phyloP scores from a whole-genome alignment of 306 rosid genomes.

The Quercus agrifolia region DNA sequence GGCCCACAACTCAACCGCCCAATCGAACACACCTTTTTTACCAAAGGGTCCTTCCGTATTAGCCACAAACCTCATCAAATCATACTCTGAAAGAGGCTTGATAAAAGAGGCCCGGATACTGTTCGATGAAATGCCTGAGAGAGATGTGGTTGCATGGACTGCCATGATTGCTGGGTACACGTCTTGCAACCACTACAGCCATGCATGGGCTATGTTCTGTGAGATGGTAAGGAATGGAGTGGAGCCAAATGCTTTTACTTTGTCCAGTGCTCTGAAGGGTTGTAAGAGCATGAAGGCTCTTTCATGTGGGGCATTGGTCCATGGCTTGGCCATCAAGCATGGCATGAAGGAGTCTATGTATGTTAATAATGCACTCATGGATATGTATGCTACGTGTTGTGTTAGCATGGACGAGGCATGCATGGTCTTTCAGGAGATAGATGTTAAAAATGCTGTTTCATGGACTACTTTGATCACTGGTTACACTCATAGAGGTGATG shows the following conservation, averaged over 20 bases:
- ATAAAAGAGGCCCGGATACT: slow-evolving; percentile 46
- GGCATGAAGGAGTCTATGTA: slow-evolving; percentile 53
- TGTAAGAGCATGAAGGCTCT: slow-evolving; percentile 61
- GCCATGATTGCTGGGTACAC: slow-evolving; percentile 65
- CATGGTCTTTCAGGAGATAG: slow-evolving; percentile 43
- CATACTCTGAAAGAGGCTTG: slow-evolving; percentile 34
- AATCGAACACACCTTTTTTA: slow-evolving; percentile 26
- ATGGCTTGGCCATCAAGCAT: slow-evolving; percentile 48
- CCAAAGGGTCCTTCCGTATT: slow-evolving; percentile 33
- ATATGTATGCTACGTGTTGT: slow-evolving; percentile 63
- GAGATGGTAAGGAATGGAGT: slow-evolving; percentile 47
- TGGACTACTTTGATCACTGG: slow-evolving; percentile 84
- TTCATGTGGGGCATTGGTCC: slow-evolving; percentile 44
- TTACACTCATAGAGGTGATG: slow-evolving; percentile 64
- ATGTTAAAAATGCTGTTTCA: slow-evolving; percentile 47
- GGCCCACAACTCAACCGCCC: slow-evolving; percentile 11
- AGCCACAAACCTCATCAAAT: slow-evolving; percentile 51
- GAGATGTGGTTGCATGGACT: slow-evolving; percentile 70
- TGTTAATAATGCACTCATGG: slow-evolving; percentile 66
- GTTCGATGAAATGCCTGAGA: slow-evolving; percentile 69
- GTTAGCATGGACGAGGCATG: slow-evolving; percentile 50
- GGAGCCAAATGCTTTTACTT: slow-evolving; percentile 57
- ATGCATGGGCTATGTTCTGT: slow-evolving; percentile 52
- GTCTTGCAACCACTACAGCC: slow-evolving; percentile 36
- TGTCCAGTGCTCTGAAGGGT: slow-evolving; percentile 63